Percentiles rank a stretch among this genome's conserved stretches.
These are phyloP conservation scores for Scleromitrula shiraiana DNA, from an alignment of 2,329 filamentous ascomycete genomes.

Conservation along the genomic window DNA sequence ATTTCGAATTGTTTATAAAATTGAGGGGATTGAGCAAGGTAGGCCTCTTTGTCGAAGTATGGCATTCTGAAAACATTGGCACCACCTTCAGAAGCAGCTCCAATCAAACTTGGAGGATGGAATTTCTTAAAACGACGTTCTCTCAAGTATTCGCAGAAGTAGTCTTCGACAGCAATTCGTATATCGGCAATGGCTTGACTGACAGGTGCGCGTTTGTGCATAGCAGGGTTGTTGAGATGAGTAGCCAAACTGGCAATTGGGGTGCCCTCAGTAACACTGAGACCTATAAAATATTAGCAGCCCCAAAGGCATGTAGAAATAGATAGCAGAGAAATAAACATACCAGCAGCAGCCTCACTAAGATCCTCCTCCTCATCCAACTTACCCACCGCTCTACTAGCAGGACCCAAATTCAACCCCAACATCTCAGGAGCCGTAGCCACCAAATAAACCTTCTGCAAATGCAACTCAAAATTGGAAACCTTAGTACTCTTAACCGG, in stretches of 20 bases:
- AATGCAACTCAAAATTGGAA: conserved; percentile 75
- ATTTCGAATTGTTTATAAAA: conserved; percentile 87
- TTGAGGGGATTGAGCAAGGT: conserved; percentile 71
- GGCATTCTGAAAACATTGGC: conserved; percentile 83
- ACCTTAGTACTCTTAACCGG: conserved; percentile 84
- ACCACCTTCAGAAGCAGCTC: conserved; percentile 85
- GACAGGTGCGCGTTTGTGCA: conserved; percentile 86
- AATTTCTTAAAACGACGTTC: conserved; percentile 71
- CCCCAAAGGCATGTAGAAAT: background rate
- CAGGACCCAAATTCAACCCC: conserved; percentile 48
- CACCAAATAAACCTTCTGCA: conserved; percentile 76
- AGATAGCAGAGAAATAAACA: background rate
- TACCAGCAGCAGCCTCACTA: conserved; percentile 36
- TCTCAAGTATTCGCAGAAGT: conserved; percentile 75
- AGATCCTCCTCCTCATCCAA: conserved; percentile 54
- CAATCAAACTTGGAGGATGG: conserved; percentile 83
- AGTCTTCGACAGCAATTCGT: conserved; percentile 35
- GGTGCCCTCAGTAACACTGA: conserved; percentile 40
- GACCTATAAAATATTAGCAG: conserved; percentile 23
- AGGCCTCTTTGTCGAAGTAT: conserved; percentile 83
- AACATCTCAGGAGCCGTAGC: conserved; percentile 52
- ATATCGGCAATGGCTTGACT: conserved; percentile 72
- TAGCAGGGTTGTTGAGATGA: conserved; percentile 80
- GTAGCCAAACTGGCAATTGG: conserved; percentile 52
- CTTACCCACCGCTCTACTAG: conserved; percentile 48